phyloP scores from a whole-genome alignment of 345 rosid species.

The Brassica juncea region DNA sequence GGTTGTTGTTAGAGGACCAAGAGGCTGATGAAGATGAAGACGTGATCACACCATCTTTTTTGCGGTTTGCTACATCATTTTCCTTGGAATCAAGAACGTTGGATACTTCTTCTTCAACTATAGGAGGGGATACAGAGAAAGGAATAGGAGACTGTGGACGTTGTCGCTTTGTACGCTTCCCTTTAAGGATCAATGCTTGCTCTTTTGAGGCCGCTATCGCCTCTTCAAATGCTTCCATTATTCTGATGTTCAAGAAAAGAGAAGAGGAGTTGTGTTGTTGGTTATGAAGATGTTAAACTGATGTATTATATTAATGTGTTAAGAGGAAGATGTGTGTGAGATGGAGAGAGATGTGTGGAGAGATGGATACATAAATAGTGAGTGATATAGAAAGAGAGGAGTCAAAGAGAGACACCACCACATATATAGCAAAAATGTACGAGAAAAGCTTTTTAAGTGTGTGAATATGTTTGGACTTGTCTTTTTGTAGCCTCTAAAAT shows the following conservation, averaged over 20 bases:
- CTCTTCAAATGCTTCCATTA: conserved; percentile 58
- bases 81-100: background rate
- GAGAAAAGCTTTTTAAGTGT: conserved; percentile 23
- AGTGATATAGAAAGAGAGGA: conserved; percentile 42
- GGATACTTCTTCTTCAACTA: conserved; percentile 26
- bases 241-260: conserved; percentile 18
- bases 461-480: conserved; percentile 45
- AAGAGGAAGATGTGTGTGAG: conserved; percentile 36
- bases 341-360: conserved; percentile 46
- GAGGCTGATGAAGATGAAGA: conserved; percentile 46
- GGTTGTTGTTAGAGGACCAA: conserved; percentile 40
- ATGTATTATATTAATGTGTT: conserved; percentile 32
- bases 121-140: conserved; percentile 42
- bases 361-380: conserved; percentile 43
- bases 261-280: conserved; percentile 16
- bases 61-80: conserved; percentile 28
- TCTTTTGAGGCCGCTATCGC: conserved; percentile 44
- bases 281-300: conserved; percentile 25
- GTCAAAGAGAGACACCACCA: conserved; percentile 45
- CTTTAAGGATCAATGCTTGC: conserved; percentile 53
- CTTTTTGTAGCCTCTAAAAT: conserved; percentile 41
- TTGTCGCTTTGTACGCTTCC: conserved; percentile 79
- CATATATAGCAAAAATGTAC: conserved; percentile 21
- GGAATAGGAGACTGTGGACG: conserved; percentile 66
- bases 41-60: conserved; percentile 18